Evolutionary conservation across 2,329 filamentous ascomycete genomes (phyloP), one percentile per base, ranked within the genome.

Genomic region (Colletotrichum falcatum): DNA sequence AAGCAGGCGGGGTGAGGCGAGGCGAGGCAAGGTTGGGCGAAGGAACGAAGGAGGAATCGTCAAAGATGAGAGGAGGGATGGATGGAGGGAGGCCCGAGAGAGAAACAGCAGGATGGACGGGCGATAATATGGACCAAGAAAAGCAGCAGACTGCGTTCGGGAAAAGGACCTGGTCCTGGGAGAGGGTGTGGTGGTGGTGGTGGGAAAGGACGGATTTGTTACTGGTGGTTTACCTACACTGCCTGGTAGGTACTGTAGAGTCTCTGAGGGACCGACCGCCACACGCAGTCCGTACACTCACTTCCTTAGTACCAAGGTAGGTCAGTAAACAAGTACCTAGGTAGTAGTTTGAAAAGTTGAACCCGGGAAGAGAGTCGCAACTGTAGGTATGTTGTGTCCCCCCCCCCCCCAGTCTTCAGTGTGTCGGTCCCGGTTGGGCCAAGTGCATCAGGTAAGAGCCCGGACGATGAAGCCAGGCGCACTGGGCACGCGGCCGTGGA

Each of bases 11-110:
- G 18, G 42, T 12, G 7, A 44, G 20, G 20, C 8, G 20, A 44
- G 16, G 28, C 64, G 44, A 54, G 28, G 56, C 35, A 37, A 67
- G 68, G 68, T 67, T 67, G 68, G 44, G 67, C 42, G 65, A 59
- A 54, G 37, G 46, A 58, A 67, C 63, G 58, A 67, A 58, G 56
- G 51, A 61, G 42, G 51, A 61, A 66, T 62, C 69, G 60, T 64
- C 48, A 54, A 61, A 42, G 49, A 56, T 60, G 58, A 61, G 58
- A 61, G 48, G 35, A 62, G 54, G 54, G 54, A 70, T 48, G 54
- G 54, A 70, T 48, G 54, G 60, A 71, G 59, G 68, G 60, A 61
- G 69, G 64, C 63, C 68, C 68, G 68, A 67, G 68, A 37, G 49
- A 67, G 42, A 33, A 39, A 55, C 58, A 18, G 30, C 23, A 63